Base-by-base conservation (phyloP, 441 rosid genomes). In the Isatis lusitanica region DNA sequence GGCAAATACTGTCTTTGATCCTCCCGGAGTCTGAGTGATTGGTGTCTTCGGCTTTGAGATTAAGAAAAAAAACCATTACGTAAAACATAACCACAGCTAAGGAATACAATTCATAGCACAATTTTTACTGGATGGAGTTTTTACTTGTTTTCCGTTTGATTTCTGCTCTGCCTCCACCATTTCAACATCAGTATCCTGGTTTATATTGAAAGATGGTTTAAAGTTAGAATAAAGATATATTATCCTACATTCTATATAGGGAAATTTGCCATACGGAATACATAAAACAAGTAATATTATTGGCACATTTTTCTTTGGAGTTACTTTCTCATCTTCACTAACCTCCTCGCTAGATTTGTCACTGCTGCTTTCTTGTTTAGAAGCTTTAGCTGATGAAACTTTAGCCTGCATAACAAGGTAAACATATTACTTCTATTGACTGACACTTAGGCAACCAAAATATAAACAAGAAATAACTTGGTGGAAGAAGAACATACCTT, bases 1-100 rank as follows among this genome's bases (percentile, higher is more conserved):
- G 35, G 74, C 86, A 68, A 86, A 92, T 10, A 92, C 61, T 0
- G 97, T 86, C 77, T 83, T 92, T 50, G 90, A 71, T 39, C 87
- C 97, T 0, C 70, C 62, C 9, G 69, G 71, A 43, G 52, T 76
- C 63, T 81, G 70, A 58, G 50, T 86, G 36, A 90, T 74, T 33
- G 64, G 67, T 15, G 89, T 89, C 1, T 79, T 21, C 24, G 66
- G 85, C 24, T 21, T 21, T 61, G 53, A 66, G 76, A 1, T 47
- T 10, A 61, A 30, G 66, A 33, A 31, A 8, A 8, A 30, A 9
- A 21, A 21, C 24, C 9, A 9, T 43, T 53, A 44, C 17, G 24
- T 42, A 12, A 28, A 57, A 31, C 9, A 81, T 77, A 74, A 81
- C 31, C 43, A 46, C 24, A 21, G 24, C 24, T 47, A 57, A 28